phyloP scores from a whole-genome alignment of 1,139 yeast genomes.

The Sugiyamaella japonica region DNA sequence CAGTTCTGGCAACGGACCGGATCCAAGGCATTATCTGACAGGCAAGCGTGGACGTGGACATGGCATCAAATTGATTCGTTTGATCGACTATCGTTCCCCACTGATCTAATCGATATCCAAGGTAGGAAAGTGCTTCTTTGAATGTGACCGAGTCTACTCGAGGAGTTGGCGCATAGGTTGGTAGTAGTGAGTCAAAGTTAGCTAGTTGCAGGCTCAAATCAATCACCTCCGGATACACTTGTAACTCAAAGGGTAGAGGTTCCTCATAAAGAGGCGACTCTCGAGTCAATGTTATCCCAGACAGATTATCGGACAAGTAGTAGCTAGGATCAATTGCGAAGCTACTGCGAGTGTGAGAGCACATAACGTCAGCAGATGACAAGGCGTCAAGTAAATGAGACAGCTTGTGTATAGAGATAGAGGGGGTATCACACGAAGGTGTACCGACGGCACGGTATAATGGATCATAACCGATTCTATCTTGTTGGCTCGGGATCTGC shows the following conservation, averaged over 20 bases:
- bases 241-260: constrained; percentile 27
- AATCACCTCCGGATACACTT: constrained; percentile 15
- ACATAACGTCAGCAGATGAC: constrained; percentile 28
- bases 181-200: not conserved
- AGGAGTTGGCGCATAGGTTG: constrained; percentile 1
- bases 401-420: not conserved
- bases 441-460: not conserved
- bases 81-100: constrained; percentile 16
- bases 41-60: constrained; percentile 22
- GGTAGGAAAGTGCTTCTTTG: constrained; percentile 28
- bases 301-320: constrained; percentile 13
- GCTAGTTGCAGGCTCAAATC: not conserved
- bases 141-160: constrained; percentile 19
- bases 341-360: constrained; percentile 20
- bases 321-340: constrained; percentile 16
- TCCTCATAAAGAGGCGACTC: constrained; percentile 21
- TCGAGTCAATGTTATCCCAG: constrained; percentile 19
- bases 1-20: constrained; percentile 35
- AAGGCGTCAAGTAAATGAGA: constrained; percentile 5
- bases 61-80: constrained; percentile 25
- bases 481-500: not conserved
- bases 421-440: not conserved
- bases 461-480: constrained; percentile 5
- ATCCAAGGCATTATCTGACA: constrained; percentile 36
- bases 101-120: constrained; percentile 21